Evolutionary conservation across 2,329 filamentous ascomycete species (phyloP).

Genomic region (Plenodomus tracheiphilus): DNA sequence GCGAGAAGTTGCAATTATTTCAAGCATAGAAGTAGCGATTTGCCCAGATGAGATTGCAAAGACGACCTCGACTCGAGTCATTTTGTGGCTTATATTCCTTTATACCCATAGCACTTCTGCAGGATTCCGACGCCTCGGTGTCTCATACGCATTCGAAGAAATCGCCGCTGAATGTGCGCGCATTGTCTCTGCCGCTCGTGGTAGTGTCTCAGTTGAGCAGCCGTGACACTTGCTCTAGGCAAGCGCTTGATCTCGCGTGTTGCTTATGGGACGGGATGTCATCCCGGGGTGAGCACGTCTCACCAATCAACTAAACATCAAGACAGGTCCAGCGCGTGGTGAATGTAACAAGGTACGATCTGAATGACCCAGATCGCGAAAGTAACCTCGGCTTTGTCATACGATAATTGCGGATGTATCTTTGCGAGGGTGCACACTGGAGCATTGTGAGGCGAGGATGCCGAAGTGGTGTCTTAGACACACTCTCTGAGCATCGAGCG

Average conservation of each 20-base stretch:
- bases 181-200: conserved; percentile 10
- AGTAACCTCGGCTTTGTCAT: background rate
- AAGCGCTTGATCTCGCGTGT: background rate
- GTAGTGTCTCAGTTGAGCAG: conserved; percentile 8
- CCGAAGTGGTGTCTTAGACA: conserved; percentile 2
- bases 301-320: background rate
- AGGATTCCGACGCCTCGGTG: background rate
- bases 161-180: background rate
- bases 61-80: background rate
- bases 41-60: background rate
- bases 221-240: background rate
- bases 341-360: background rate
- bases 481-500: background rate
- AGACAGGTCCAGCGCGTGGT: background rate
- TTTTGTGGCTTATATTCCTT: background rate
- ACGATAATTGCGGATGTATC: background rate
- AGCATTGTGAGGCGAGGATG: background rate
- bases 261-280: background rate
- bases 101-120: background rate
- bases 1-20: background rate
- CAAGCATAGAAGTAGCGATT: background rate
- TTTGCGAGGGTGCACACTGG: background rate
- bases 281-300: background rate
- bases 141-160: conserved; percentile 6
- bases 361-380: background rate